Evolutionary conservation across 352 stramenopile species (phyloP).

Genomic region (Pythium phragmitis): DNA sequence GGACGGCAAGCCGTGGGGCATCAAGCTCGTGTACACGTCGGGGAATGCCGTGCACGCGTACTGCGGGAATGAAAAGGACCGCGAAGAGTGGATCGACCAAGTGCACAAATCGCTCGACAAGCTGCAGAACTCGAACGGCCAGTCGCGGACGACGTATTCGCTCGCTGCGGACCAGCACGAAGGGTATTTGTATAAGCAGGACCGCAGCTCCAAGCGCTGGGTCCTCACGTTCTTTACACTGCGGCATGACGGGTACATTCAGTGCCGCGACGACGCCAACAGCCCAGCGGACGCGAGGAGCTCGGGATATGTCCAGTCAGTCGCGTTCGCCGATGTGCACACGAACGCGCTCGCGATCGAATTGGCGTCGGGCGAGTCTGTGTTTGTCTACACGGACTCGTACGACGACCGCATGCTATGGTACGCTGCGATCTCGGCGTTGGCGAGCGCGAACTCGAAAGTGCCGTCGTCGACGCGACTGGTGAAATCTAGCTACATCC

Average conservation of each 20-base stretch:
- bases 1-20: constrained; percentile 44
- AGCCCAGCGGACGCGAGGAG: constrained; percentile 38
- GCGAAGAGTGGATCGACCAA: constrained; percentile 47
- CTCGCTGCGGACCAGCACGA: constrained; percentile 64
- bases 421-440: constrained; percentile 70
- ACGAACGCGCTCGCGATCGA: constrained; percentile 71
- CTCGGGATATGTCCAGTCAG: constrained; percentile 67
- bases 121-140: constrained; percentile 42
- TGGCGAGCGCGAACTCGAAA: constrained; percentile 51
- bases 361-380: constrained; percentile 51
- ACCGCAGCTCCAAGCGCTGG: constrained; percentile 54
- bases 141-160: constrained; percentile 75
- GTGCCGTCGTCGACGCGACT: constrained; percentile 34
- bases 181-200: constrained; percentile 65
- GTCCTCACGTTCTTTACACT: constrained; percentile 59
- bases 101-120: constrained; percentile 59
- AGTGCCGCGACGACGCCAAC: constrained; percentile 56
- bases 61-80: constrained; percentile 42
- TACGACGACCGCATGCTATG: constrained; percentile 85
- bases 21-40: constrained; percentile 54
- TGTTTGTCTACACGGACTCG: constrained; percentile 77
- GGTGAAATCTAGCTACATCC: constrained; percentile 78
- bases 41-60: constrained; percentile 46
- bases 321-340: constrained; percentile 72
- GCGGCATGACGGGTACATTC: constrained; percentile 69